Conservation (phyloP, 2,329 filamentous ascomycete species). For the Nectriaceae sp. region DNA sequence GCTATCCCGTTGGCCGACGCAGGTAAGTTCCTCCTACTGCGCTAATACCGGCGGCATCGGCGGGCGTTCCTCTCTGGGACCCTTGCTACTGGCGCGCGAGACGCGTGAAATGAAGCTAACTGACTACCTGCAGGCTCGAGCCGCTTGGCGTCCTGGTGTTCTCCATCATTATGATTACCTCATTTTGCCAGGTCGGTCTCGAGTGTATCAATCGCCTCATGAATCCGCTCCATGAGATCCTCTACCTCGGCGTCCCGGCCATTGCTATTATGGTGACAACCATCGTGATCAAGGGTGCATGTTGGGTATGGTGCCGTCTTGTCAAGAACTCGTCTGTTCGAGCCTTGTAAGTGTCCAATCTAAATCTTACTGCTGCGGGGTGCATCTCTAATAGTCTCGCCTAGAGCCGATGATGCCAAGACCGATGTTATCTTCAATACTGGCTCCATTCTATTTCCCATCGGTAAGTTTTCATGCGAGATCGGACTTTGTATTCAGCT, state of each 20-base stretch:
- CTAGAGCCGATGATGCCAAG: constrained; percentile 52
- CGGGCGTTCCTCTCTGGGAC: background rate
- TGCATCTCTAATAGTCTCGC: constrained; percentile 13
- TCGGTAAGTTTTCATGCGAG: constrained; percentile 47
- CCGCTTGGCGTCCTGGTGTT: constrained; percentile 81
- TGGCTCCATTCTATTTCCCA: constrained; percentile 85
- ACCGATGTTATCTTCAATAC: constrained; percentile 89
- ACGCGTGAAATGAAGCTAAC: constrained; percentile 18
- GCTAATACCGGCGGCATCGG: background rate
- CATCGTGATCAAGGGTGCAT: constrained; percentile 77
- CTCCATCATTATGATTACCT: constrained; percentile 83
- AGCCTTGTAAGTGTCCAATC: constrained; percentile 57
- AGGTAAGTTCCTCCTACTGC: constrained; percentile 34
- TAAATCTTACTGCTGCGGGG: constrained; percentile 5
- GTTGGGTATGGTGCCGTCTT: constrained; percentile 86
- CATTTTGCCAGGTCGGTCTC: constrained; percentile 76
- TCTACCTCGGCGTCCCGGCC: constrained; percentile 72
- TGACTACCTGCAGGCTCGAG: constrained; percentile 58
- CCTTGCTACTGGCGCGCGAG: background rate
- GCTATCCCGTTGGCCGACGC: constrained; percentile 76
- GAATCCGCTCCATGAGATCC: constrained; percentile 62
- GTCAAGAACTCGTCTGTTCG: constrained; percentile 86
- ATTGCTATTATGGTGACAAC: constrained; percentile 81
- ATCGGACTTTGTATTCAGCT: constrained; percentile 5
- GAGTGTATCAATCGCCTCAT: constrained; percentile 68